Conservation (phyloP, 225 moss, liverwort and hornwort species). For the Bryum argenteum region DNA sequence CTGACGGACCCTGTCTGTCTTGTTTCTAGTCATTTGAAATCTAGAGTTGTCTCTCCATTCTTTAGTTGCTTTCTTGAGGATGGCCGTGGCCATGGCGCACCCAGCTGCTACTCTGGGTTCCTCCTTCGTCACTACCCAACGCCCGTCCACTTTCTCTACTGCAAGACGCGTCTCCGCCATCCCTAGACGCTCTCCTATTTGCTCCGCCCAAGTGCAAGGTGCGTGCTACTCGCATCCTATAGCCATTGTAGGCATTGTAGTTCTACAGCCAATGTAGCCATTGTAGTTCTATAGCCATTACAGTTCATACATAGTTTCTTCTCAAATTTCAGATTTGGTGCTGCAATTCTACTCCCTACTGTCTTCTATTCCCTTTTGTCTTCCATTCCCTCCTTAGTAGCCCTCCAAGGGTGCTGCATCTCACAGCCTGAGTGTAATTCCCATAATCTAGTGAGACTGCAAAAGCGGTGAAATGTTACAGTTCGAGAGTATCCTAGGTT, state of each 20-base stretch:
- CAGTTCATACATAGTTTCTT: not conserved
- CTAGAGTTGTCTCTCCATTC: no score
- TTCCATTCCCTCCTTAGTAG: not conserved
- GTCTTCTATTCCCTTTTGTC: not conserved
- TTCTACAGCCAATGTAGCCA: no score
- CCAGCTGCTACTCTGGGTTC: constrained; percentile 22
- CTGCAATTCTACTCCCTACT: not conserved
- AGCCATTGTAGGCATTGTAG: no score
- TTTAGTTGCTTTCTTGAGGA: constrained; percentile 16
- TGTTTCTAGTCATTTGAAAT: not conserved
- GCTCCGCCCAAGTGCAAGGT: constrained; percentile 51
- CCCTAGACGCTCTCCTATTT: constrained; percentile 21
- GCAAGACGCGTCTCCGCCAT: constrained; percentile 10
- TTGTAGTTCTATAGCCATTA: no score
- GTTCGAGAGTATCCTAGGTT: no score
- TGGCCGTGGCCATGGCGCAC: constrained; percentile 34
- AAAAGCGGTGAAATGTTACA: no score
- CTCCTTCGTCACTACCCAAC: constrained; percentile 30
- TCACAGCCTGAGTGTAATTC: no score
- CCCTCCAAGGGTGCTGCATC: no score
- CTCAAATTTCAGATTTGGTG: constrained; percentile 4
- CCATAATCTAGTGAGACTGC: no score
- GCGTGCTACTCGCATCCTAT: not conserved
- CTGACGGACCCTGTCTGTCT: not conserved
- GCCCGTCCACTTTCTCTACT: constrained; percentile 23